Evolutionary conservation across 371 early-diverging fungal species (phyloP).

Genomic region (Batkoa obscura): DNA sequence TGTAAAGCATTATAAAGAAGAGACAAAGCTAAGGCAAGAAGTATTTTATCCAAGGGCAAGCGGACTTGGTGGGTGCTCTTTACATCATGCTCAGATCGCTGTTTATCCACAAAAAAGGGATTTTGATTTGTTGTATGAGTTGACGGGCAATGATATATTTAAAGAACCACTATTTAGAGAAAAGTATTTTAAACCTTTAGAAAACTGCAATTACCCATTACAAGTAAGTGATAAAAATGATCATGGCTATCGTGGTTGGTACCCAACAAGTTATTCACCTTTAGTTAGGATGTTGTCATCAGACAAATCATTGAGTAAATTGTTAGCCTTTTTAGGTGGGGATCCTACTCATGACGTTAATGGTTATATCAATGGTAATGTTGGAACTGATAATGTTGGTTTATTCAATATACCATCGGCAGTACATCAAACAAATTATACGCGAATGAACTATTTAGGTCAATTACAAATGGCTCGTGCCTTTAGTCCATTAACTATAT

Average conservation of each 20-base stretch:
- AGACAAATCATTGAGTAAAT: background rate
- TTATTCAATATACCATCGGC: background rate
- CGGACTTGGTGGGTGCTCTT: background rate
- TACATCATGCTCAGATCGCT: background rate
- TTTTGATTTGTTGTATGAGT: background rate
- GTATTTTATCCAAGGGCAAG: background rate
- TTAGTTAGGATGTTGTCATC: background rate
- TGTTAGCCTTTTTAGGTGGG: background rate
- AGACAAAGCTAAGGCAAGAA: background rate
- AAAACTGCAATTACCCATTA: background rate
- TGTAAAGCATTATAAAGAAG: background rate
- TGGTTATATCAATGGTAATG: background rate
- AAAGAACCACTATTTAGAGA: background rate
- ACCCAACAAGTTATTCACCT: background rate
- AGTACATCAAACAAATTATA: background rate
- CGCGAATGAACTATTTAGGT: background rate
- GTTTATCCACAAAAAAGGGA: conserved; percentile 1
- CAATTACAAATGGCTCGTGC: background rate
- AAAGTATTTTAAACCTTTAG: background rate
- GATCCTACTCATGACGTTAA: background rate
- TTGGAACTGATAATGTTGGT: background rate
- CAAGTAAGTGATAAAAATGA: background rate
- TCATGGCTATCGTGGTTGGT: conserved; percentile 3
- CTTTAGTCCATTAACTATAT: background rate
- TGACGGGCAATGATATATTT: background rate